phyloP scores from a whole-genome alignment of 148 eudicot species.

The Suaeda aralocaspica region DNA sequence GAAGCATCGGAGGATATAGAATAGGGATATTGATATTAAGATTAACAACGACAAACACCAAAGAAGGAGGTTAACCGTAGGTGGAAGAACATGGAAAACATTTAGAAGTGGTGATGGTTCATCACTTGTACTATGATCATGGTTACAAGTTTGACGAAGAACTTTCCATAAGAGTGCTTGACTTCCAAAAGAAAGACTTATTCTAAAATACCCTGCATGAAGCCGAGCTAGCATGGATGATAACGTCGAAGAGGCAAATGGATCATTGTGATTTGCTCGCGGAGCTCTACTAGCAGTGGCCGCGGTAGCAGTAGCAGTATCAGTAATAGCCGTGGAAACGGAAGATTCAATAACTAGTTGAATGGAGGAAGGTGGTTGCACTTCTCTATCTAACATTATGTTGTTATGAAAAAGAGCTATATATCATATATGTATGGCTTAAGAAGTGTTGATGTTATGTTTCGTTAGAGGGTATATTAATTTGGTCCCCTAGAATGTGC shows the following conservation, averaged over 20 bases:
- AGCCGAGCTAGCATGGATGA: conserved; percentile 33
- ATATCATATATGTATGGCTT: too few relatives aligned
- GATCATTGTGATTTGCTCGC: background rate
- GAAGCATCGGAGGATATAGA: conserved; percentile 41
- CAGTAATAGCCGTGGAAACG: background rate
- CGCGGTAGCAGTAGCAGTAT: background rate
- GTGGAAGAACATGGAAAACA: conserved; percentile 30
- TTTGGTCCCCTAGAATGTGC: conserved; percentile 4
- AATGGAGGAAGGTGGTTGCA: conserved; percentile 28
- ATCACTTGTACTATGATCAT: background rate
- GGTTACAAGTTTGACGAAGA: conserved; percentile 28
- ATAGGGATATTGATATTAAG: conserved; percentile 29
- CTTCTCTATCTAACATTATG: conserved; percentile 27
- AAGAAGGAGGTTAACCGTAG: conserved; percentile 26
- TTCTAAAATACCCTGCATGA: conserved; percentile 61
- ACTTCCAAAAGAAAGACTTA: conserved; percentile 43
- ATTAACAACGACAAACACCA: conserved; percentile 40
- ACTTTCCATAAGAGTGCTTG: conserved; percentile 51
- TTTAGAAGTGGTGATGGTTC: conserved; percentile 15
- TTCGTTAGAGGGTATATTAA: background rate
- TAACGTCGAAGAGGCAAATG: conserved; percentile 12
- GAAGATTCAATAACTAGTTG: conserved; percentile 31
- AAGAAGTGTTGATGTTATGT: background rate
- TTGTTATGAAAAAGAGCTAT: too few relatives aligned
- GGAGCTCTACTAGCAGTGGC: background rate